Evolutionary conservation across 805 yeast genomes (phyloP), one percentile per base, ranked within the genome.

Genomic region (Wickerhamiella vanderwaltii): DNA sequence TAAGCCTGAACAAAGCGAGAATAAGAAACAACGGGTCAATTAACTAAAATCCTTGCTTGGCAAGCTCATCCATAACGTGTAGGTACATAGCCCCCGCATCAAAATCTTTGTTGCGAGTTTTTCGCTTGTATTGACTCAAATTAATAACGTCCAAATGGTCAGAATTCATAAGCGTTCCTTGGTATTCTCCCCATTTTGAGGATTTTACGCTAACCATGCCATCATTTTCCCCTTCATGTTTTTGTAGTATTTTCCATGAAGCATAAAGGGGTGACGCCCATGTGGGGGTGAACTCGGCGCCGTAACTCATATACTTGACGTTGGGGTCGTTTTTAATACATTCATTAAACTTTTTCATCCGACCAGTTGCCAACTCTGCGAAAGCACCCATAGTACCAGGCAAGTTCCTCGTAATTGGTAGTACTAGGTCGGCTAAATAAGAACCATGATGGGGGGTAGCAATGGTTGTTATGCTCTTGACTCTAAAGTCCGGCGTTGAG

Each of bases 361-460:
- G 68, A 0, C 51, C 41, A 0, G 84, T 73, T 0, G 94, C 77
- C 41, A 86, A 57, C 53, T 86, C 84, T 28, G 67, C 64, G n/a
- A 87, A 68, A 26, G 72, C 62, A 6, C 62, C 51, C 4, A 54
- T 45, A 9, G 48, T 46, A 7, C 52, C 51, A 16, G 60, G 52
- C 17, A 60, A 48, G 22, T 43, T 5, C 6, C 34, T 18, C 46
- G 56, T 48, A 48, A 52, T 20, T 12, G 48, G 50, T 18, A 72
- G 63, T 4, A 78, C 67, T 48, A 69, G 73, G 52, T 85, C 87
- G 0, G 95, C 95, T 50, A 82, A 72, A 34, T 78, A 80, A 0
- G 93, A 75, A 0, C 96, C 96, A 41, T 69, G 73, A 61, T 86
- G 96, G 0, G 96, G 96, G 0, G 95, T 83, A 0, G 91, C 73